Conservation (phyloP, 129 eudicot species). For the Helianthus annuus region HanXRQr2.0-SUNRISE NC_035436.2:165767523-165768022, state of each 20-base stretch:
- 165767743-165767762: neutral
- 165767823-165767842: neutral
- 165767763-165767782: constrained; percentile 14
- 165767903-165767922: too few relatives aligned
- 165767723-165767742: constrained; percentile 9
- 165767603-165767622: constrained; percentile 2
- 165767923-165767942: too few relatives aligned
- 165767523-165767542: too few relatives aligned
- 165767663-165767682: constrained; percentile 30
- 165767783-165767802: neutral
- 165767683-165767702: constrained; percentile 29
- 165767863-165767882: too few relatives aligned
- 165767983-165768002: neutral
- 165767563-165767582: too few relatives aligned
- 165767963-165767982: neutral
- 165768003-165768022: constrained; percentile 14
- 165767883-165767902: too few relatives aligned
- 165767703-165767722: constrained; percentile 19
- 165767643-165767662: constrained; percentile 29
- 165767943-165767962: too few relatives aligned
- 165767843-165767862: neutral
- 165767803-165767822: neutral
- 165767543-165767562: too few relatives aligned
- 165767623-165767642: constrained; percentile 30
- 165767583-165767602: too few relatives aligned